These are phyloP conservation scores for Emmonsiellopsis sp. DNA, from an alignment of 2,329 filamentous ascomycete genomes.

Conservation along the genomic window DNA sequence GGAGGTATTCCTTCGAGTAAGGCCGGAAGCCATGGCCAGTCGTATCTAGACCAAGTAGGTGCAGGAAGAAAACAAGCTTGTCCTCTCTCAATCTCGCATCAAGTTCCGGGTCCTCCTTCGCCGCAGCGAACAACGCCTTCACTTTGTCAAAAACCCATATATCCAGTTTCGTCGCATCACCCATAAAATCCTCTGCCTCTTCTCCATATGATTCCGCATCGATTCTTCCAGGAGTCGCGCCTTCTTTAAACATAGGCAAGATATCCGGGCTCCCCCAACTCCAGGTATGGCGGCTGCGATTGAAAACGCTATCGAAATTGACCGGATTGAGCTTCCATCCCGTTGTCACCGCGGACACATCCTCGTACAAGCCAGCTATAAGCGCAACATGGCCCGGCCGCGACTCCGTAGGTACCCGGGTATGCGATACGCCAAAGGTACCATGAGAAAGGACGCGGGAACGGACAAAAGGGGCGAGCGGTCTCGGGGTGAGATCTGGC, in stretches of 20 bases:
- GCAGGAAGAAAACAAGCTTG: constrained; percentile 88
- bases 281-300: constrained; percentile 93
- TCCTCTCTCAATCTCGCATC: constrained; percentile 65
- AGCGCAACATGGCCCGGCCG: constrained; percentile 92
- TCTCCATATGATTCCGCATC: constrained; percentile 77
- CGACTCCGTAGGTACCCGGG: constrained; percentile 91
- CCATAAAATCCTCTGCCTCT: constrained; percentile 83
- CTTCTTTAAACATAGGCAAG: constrained; percentile 89
- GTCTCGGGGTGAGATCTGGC: constrained; percentile 60
- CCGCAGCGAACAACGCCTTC: constrained; percentile 73
- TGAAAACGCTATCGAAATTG: constrained; percentile 98
- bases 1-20: constrained; percentile 88
- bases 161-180: constrained; percentile 71
- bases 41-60: constrained; percentile 85
- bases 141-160: constrained; percentile 95
- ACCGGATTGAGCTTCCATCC: constrained; percentile 98
- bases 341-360: constrained; percentile 93
- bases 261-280: constrained; percentile 99
- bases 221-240: constrained; percentile 77
- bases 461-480: constrained; percentile 82
- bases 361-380: constrained; percentile 93
- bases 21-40: constrained; percentile 77
- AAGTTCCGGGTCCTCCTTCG: constrained; percentile 66
- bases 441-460: constrained; percentile 80
- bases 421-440: constrained; percentile 96